phyloP scores from a whole-genome alignment of 2,329 filamentous ascomycete species.

The Pseudogymnoascus sp. region DNA sequence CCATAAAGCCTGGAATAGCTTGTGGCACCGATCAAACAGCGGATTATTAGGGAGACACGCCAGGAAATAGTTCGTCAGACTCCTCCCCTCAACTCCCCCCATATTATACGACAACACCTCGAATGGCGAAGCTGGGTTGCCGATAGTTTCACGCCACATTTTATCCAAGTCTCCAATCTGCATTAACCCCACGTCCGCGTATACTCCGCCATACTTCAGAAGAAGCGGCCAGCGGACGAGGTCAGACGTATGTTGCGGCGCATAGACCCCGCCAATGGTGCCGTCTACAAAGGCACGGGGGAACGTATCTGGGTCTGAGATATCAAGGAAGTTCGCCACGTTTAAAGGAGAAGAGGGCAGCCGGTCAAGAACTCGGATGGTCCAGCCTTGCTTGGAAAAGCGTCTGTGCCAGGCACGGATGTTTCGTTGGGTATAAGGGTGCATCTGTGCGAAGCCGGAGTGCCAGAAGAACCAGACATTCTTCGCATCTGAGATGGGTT shows the following conservation, averaged over 20 bases:
- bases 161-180: slow-evolving; percentile 50
- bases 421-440: slow-evolving; percentile 45
- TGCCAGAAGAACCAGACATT: slow-evolving; percentile 56
- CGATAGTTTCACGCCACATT: slow-evolving; percentile 45
- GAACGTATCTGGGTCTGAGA: slow-evolving; percentile 37
- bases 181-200: slow-evolving; percentile 50
- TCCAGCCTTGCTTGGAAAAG: slow-evolving; percentile 45
- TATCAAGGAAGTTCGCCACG: slow-evolving; percentile 42
- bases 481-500: slow-evolving; percentile 38
- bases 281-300: slow-evolving; percentile 45
- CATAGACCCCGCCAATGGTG: slow-evolving; percentile 42
- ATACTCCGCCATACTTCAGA: slow-evolving; percentile 50
- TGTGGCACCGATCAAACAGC: slow-evolving; percentile 42
- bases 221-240: slow-evolving; percentile 51
- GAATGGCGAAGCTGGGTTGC: slow-evolving; percentile 37
- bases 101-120: slow-evolving; percentile 42
- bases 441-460: slow-evolving; percentile 41
- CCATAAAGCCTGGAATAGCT: slow-evolving; percentile 46
- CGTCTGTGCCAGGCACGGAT: slow-evolving; percentile 47
- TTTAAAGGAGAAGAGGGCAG: slow-evolving; percentile 39
- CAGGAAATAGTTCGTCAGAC: slow-evolving; percentile 45
- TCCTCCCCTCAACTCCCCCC: slow-evolving; percentile 30
- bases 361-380: slow-evolving; percentile 44
- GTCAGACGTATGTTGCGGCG: slow-evolving; percentile 49
- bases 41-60: slow-evolving; percentile 35